A percentile compares a stretch with the other conserved stretches of the same genome.
Conservation (phyloP, 805 yeast species). For the Ogataea pini region DNA sequence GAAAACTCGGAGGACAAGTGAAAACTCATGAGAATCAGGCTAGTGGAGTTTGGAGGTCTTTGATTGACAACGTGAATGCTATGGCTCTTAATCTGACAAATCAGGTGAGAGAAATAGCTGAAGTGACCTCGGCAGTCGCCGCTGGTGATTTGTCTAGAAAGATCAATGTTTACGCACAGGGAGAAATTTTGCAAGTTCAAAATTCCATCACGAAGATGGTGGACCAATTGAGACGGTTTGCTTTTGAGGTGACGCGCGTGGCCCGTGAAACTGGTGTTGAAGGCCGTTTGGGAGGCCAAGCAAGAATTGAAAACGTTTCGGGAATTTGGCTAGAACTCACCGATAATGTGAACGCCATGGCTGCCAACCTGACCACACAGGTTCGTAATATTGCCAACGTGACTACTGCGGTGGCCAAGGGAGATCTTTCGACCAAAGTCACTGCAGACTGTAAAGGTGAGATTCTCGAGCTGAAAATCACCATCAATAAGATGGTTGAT, state of each 20-base stretch:
- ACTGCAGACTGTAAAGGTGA: constrained; percentile 86
- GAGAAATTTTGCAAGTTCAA: constrained; percentile 82
- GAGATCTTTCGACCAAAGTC: constrained; percentile 77
- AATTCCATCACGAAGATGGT: constrained; percentile 89
- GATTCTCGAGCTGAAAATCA: constrained; percentile 74
- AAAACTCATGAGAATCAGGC: constrained; percentile 67
- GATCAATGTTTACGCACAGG: constrained; percentile 89
- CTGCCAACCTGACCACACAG: constrained; percentile 81
- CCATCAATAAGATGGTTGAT: constrained; percentile 88
- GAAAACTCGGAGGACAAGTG: constrained; percentile 88
- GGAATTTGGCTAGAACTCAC: constrained; percentile 89
- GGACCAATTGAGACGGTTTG: constrained; percentile 79
- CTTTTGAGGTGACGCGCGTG: constrained; percentile 82
- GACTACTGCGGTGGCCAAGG: constrained; percentile 84
- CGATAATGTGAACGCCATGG: constrained; percentile 90
- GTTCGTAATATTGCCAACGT: constrained; percentile 86
- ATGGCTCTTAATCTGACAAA: constrained; percentile 87
- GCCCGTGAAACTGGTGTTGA: constrained; percentile 90
- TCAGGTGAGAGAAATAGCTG: constrained; percentile 87
- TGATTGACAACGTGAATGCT: constrained; percentile 81
- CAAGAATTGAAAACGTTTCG: constrained; percentile 72
- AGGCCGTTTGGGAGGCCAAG: constrained; percentile 88
- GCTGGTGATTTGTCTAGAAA: constrained; percentile 80
- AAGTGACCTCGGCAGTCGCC: constrained; percentile 87
- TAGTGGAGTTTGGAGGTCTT: constrained; percentile 83